phyloP scores from a whole-genome alignment of 2,329 filamentous ascomycete species.

The Ophiognomonia clavigignenti-juglandacearum region DNA sequence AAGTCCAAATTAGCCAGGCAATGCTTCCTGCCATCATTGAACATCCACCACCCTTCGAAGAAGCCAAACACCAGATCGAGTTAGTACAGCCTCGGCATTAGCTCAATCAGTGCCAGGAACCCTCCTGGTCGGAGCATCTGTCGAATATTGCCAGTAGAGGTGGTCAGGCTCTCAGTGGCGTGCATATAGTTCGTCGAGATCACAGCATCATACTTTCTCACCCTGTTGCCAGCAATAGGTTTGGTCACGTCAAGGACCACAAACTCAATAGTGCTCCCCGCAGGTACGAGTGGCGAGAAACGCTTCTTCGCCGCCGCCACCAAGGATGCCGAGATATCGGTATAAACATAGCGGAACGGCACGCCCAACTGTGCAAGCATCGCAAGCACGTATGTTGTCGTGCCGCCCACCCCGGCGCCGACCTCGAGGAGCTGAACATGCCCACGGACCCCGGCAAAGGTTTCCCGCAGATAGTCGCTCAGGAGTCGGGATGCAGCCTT shows the following conservation, averaged over 20 bases:
- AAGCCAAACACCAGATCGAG: constrained; percentile 31
- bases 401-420: constrained; percentile 38
- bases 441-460: background rate
- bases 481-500: constrained; percentile 19
- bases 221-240: constrained; percentile 12
- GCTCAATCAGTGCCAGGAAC: constrained; percentile 25
- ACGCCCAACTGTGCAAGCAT: constrained; percentile 21
- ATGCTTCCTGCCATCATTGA: constrained; percentile 25
- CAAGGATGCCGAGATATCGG: constrained; percentile 33
- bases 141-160: constrained; percentile 20
- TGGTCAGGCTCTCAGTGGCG: constrained; percentile 23
- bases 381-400: constrained; percentile 27
- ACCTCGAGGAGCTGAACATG: constrained; percentile 35
- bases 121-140: constrained; percentile 22
- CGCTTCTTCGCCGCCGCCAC: constrained; percentile 21
- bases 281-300: background rate
- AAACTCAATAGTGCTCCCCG: constrained; percentile 20
- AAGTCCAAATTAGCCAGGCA: constrained; percentile 13
- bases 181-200: constrained; percentile 32
- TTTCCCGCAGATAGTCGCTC: background rate
- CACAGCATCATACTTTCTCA: constrained; percentile 24
- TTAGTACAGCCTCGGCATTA: constrained; percentile 22
- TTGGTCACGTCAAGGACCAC: constrained; percentile 25
- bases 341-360: constrained; percentile 35
- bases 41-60: constrained; percentile 35